Evolutionary conservation across 768 basidiomycete species (phyloP).

Genomic region (Phlebiopsis flavidoalba): DNA sequence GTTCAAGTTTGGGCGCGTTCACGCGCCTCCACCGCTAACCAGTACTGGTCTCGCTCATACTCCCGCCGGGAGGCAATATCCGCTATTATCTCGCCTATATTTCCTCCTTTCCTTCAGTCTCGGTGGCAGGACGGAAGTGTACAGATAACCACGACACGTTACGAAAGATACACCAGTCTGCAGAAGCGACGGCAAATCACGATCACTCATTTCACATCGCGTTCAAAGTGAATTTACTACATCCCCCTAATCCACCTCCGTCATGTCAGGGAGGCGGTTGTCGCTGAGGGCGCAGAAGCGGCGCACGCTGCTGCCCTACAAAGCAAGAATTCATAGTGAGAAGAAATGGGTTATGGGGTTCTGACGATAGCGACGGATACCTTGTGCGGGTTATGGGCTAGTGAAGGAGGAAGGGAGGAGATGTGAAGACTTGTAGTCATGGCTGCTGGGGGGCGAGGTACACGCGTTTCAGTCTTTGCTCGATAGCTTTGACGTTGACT

Average conservation of each 20-base stretch:
- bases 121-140: not conserved
- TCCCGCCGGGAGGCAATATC: conserved; percentile 4
- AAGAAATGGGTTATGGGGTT: conserved; percentile 99
- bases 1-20: not conserved
- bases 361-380: conserved; percentile 89
- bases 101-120: not conserved
- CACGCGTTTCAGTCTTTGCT: conserved; percentile 11
- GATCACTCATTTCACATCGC: not conserved
- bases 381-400: conserved; percentile 93
- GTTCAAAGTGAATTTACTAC: not conserved
- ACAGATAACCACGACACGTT: not conserved
- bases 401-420: conserved; percentile 81
- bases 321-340: conserved; percentile 93
- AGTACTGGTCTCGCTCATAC: not conserved
- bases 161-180: not conserved
- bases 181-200: not conserved
- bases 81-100: not conserved
- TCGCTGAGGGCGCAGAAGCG: conserved; percentile 54
- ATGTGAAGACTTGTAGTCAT: conserved; percentile 80
- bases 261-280: conserved; percentile 31
- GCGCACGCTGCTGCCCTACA: conserved; percentile 85
- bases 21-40: conserved; percentile 1
- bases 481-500: conserved; percentile 19
- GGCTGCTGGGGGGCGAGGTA: conserved; percentile 81
- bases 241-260: not conserved